phyloP scores from a whole-genome alignment of 148 eudicot species.

The Cornus kousa region DNA sequence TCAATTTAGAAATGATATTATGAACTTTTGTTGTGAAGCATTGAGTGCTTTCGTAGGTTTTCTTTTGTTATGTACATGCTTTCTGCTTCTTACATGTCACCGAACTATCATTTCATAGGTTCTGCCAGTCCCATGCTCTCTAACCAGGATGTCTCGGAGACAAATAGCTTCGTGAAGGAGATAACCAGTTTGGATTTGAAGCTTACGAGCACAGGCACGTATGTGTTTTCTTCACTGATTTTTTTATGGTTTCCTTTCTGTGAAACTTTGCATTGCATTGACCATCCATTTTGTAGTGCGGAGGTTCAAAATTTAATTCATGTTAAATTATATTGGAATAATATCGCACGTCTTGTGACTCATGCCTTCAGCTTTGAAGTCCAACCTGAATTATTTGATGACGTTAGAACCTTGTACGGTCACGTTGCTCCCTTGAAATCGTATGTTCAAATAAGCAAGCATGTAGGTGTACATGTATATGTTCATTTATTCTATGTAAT shows the following conservation, averaged over 20 bases:
- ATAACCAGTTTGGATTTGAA: conserved; percentile 38
- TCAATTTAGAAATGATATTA: background rate
- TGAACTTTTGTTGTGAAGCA: background rate
- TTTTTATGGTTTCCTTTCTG: conserved; percentile 2
- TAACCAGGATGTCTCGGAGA: conserved; percentile 57
- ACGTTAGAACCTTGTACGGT: background rate
- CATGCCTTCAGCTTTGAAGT: conserved; percentile 1
- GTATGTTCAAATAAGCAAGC: background rate
- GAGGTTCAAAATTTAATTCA: background rate
- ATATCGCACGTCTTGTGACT: background rate
- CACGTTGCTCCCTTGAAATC: background rate
- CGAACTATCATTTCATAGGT: conserved; percentile 34
- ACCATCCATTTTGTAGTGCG: background rate
- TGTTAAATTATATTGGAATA: background rate
- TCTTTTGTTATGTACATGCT: background rate
- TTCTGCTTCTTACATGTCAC: background rate
- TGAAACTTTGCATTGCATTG: background rate
- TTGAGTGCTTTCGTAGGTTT: background rate
- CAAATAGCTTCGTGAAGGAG: conserved; percentile 56
- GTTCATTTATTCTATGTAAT: background rate
- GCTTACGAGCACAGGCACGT: conserved; percentile 58
- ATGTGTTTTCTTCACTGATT: conserved; percentile 34
- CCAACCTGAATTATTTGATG: background rate
- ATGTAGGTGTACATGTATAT: background rate
- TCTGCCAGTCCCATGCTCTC: conserved; percentile 92